Conservation (phyloP, 176 grass and related monocot species). For the Olyra latifolia region DNA sequence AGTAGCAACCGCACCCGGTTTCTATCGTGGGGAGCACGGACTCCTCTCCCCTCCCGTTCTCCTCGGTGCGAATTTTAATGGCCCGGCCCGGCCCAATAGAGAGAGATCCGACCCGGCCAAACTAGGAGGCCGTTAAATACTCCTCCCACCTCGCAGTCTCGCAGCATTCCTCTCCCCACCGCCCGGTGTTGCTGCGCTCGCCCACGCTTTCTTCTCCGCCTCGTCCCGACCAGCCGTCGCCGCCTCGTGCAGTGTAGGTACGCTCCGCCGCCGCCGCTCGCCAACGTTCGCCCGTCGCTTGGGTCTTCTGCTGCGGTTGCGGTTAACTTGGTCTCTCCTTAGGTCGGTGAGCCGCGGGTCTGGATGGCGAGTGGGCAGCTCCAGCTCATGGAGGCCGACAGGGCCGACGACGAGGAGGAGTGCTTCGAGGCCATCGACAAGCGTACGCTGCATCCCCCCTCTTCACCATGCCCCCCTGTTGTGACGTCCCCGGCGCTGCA, state of each 20-base stretch:
- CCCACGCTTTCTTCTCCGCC: constrained; percentile 27
- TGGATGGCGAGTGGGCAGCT: constrained; percentile 68
- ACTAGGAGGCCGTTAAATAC: neutral
- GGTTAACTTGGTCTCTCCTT: neutral
- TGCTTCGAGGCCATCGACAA: constrained; percentile 91
- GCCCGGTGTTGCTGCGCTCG: no score
- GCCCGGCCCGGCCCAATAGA: no score
- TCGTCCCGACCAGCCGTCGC: neutral
- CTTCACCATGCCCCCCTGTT: neutral
- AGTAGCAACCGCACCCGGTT: no score
- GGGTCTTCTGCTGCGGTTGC: neutral
- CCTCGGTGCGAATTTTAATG: no score
- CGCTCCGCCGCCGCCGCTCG: neutral
- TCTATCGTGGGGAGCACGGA: no score
- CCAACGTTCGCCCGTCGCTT: no score
- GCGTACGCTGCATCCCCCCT: constrained; percentile 30
- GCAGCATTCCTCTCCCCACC: neutral
- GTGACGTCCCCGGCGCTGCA: neutral
- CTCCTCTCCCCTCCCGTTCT: no score
- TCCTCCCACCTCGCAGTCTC: neutral
- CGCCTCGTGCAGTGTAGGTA: constrained; percentile 7
- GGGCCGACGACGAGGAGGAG: constrained; percentile 72
- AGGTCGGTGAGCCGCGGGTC: neutral
- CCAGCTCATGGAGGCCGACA: constrained; percentile 79
- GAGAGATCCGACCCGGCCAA: no score